Base-by-base conservation (phyloP, 2,329 filamentous ascomycete species). In the Ophiostoma australiae region DNA sequence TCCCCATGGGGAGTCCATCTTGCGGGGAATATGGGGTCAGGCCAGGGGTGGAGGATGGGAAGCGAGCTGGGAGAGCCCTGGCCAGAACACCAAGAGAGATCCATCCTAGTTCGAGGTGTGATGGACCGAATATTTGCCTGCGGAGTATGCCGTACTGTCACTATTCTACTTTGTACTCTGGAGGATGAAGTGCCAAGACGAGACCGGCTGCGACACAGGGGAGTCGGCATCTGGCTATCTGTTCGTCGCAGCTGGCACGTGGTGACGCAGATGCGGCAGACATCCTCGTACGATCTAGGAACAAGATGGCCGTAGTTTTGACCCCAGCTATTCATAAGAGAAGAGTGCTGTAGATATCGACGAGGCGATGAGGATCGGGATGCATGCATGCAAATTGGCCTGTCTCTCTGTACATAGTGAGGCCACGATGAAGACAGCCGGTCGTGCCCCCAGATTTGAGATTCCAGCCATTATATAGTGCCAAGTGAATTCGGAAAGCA, bases 51-150 rank as follows among this genome's bases (percentile, higher is more conserved):
- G 23, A 58, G 8, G 52, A 27, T 1, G 23, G 11, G n/a, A 27
- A 20, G 44, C 15, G 17, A n/a, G 6, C 17, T 48, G 44, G 17
- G 17, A 48, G 6, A n/a, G 17, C 8, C 20, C 48, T n/a, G 48
- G 48, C n/a, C 23, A 27, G 27, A 33, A 20, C 13, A 27, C 23
- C 27, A 33, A 3, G 27, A 63, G 27, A 33, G 13, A 33, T 15
- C 7, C 27, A 31, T 63, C 23, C 27, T 31, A 33, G 27, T 63
- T 63, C 58, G 58, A 11, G 15, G 7, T 33, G 58, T 63, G 27
- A 63, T 35, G 27, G 11, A 33, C 58, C 58, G 58, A 63, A 63
- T 33, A 63, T 63, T 8, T 33, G 58, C 58, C 58, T 58, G 58
- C 58, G 15, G 4, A 63, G 58, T 31, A 63, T 13, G 4, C 58